Base-by-base conservation (phyloP, 768 basidiomycete genomes). In the Gyrodon lividus region DNA sequence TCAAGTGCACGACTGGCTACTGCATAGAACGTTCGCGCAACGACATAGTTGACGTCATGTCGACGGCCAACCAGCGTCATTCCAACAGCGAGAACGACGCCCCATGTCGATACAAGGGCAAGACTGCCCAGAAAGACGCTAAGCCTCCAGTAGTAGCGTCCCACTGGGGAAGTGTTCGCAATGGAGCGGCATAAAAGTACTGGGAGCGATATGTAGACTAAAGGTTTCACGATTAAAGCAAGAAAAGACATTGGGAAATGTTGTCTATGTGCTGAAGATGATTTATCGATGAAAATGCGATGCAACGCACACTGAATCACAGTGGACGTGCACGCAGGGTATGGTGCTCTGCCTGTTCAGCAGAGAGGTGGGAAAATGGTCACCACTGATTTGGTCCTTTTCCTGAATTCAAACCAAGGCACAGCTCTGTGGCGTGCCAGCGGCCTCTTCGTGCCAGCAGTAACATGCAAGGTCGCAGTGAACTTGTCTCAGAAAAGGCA, bases 1-100 rank as follows among this genome's bases (percentile, higher is more conserved):
- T 83, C 87, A 40, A 96, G 64, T 2, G 82, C 65, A 16, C 78
- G 81, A 30, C 82, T 77, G 43, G 83, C 82, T 49, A 89, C 51
- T 41, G 66, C 60, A 73, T 96, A 91, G 77, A 98, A 98, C 41
- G 80, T 81, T 56, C 88, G 74, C 9, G 93, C 96, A 38, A 94
- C 86, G 62, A 87, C 75, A 59, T 78, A 84, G 73, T 95, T 92
- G 55, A 87, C 86, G 60, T 95, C 87, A 67, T 82, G 84, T 28
- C 86, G 73, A 45, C 80, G 80, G 41, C 92, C 92, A 16, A 80
- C 65, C 39, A 89, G 63, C 17, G 80, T 72, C 77, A 92, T 76
- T 12, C 78, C 80, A 6, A 88, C 73, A 2, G 87, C 84, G 42
- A 85, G 73, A 50, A 88, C 64, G 43, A 87, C 76, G 43, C 89